Percentiles rank a stretch among this genome's conserved stretches.
These are phyloP conservation scores for Irpex sp. DNA, from an alignment of 1,284 basidiomycete species.

Conservation along the genomic window DNA sequence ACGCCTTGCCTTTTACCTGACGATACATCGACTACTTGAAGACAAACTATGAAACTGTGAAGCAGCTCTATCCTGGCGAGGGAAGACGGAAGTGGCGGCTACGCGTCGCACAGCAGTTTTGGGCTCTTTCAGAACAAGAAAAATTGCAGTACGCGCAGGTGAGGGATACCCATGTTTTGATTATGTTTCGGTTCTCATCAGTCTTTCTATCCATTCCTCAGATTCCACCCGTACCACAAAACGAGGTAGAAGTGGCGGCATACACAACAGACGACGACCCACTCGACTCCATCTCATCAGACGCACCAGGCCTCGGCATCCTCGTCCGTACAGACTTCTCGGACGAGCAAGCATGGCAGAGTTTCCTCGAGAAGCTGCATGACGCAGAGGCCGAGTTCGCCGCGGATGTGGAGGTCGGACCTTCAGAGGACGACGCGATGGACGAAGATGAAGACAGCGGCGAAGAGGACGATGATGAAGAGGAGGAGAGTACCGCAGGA, in stretches of 20 bases:
- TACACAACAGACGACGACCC: slow-evolving; percentile 46
- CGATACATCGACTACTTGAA: slow-evolving; percentile 20
- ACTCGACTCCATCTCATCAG: slow-evolving; percentile 31
- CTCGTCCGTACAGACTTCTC: slow-evolving; percentile 67
- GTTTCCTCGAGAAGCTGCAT: slow-evolving; percentile 47
- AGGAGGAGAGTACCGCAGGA: slow-evolving; percentile 9
- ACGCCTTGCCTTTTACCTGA: neutral
- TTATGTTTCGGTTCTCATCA: no score
- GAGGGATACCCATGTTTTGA: no score
- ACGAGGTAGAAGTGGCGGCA: slow-evolving; percentile 19
- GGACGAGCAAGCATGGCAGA: slow-evolving; percentile 59
- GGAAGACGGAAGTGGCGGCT: slow-evolving; percentile 39
- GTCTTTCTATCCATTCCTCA: no score
- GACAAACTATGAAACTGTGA: slow-evolving; percentile 32
- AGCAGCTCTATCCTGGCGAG: slow-evolving; percentile 31
- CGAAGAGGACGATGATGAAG: slow-evolving; percentile 31
- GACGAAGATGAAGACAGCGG: slow-evolving; percentile 28
- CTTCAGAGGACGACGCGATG: slow-evolving; percentile 15
- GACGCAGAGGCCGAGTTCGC: slow-evolving; percentile 49
- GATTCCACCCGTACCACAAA: slow-evolving; percentile 3
- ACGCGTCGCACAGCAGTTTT: slow-evolving; percentile 36
- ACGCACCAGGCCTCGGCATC: slow-evolving; percentile 43
- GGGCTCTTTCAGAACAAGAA: slow-evolving; percentile 26
- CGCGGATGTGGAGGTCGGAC: slow-evolving; percentile 16
- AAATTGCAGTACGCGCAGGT: slow-evolving; percentile 18